These are phyloP conservation scores for Coemansia sp. DNA, from an alignment of 192 early-diverging fungal genomes.

Conservation along the genomic window DNA sequence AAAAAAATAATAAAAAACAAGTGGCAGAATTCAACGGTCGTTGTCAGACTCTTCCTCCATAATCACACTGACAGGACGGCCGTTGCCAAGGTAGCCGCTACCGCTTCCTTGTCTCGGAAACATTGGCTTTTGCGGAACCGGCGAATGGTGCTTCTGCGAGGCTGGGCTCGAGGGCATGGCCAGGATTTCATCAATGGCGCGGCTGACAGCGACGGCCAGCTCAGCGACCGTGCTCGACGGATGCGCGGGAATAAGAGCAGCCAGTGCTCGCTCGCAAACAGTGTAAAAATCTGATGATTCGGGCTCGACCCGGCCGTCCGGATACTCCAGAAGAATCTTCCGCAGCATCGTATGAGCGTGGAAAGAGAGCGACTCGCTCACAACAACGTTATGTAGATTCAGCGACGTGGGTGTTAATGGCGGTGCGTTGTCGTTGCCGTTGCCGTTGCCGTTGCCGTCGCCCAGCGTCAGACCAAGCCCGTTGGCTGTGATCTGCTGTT, in stretches of 20 bases:
- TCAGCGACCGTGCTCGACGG: constrained; percentile 33
- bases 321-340: constrained; percentile 22
- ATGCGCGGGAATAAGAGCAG: constrained; percentile 30
- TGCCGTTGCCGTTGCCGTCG: not conserved
- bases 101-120: constrained; percentile 15
- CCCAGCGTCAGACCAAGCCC: constrained; percentile 8
- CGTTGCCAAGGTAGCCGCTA: constrained; percentile 17
- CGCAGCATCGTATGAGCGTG: constrained; percentile 20
- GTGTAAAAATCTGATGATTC: constrained; percentile 45
- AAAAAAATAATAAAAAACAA: not conserved
- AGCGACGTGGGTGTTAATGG: not conserved
- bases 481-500: not conserved
- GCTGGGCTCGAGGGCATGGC: constrained; percentile 9
- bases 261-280: constrained; percentile 38
- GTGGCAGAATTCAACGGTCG: constrained; percentile 8
- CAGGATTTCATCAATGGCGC: constrained; percentile 29
- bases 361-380: constrained; percentile 17
- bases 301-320: constrained; percentile 18
- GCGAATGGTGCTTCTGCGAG: constrained; percentile 5
- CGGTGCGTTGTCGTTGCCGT: not conserved
- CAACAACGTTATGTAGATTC: constrained; percentile 7
- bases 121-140: not conserved
- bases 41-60: constrained; percentile 48
- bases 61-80: constrained; percentile 43
- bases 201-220: constrained; percentile 42